Conservation (phyloP, 2,329 filamentous ascomycete genomes). For the Xylariaceae sp. region DNA sequence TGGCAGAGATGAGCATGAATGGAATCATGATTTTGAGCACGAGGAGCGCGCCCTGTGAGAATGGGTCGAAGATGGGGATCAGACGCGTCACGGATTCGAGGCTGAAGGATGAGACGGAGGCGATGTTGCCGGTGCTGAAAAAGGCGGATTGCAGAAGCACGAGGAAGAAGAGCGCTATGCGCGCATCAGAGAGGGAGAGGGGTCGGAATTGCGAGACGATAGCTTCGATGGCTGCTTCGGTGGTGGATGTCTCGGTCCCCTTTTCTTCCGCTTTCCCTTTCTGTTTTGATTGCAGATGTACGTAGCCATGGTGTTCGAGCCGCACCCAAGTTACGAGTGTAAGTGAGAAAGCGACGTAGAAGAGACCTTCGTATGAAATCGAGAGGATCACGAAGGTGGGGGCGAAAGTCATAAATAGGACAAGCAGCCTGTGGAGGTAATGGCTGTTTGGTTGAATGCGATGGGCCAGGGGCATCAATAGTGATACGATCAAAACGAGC, state of each 20-base stretch:
- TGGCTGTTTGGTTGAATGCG: conserved; percentile 75
- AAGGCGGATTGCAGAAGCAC: conserved; percentile 92
- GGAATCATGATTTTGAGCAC: conserved; percentile 89
- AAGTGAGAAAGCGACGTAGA: conserved; percentile 85
- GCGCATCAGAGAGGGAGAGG: conserved; percentile 75
- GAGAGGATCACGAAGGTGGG: conserved; percentile 94
- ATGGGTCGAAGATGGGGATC: conserved; percentile 88
- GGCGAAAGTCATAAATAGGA: conserved; percentile 89
- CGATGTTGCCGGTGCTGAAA: conserved; percentile 95
- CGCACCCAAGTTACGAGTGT: conserved; percentile 84
- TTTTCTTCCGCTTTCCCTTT: conserved; percentile 15
- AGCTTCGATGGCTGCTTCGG: conserved; percentile 15
- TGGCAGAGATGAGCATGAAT: conserved; percentile 87
- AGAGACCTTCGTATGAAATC: conserved; percentile 94
- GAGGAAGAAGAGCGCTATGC: conserved; percentile 91
- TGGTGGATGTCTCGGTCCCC: conserved; percentile 16
- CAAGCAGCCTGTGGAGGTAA: conserved; percentile 83
- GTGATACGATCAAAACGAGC: conserved; percentile 71
- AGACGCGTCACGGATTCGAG: conserved; percentile 85
- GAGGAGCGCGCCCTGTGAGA: conserved; percentile 82
- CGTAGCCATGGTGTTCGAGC: conserved; percentile 76
- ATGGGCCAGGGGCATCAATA: conserved; percentile 78
- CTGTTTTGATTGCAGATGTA: conserved; percentile 32
- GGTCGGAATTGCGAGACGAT: conserved; percentile 50
- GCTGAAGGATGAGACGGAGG: conserved; percentile 88